Percentiles rank a stretch among this genome's conserved stretches.
phyloP scores from a whole-genome alignment of 2,329 filamentous ascomycete genomes.

The Aspergillus awamori region DNA sequence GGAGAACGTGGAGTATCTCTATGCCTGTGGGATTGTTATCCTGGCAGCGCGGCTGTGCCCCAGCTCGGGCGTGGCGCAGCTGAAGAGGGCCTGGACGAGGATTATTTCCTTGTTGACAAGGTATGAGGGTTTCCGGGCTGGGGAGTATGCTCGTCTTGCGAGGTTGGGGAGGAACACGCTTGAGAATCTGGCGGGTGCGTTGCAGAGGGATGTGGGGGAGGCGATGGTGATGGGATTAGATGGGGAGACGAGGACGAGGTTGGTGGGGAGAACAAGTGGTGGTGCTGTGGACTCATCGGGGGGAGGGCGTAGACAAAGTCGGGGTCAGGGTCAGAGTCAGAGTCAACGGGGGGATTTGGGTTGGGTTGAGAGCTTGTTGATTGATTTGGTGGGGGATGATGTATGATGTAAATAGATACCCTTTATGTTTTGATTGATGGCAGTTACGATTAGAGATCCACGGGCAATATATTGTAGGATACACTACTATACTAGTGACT shows the following conservation, averaged over 20 bases:
- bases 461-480: too few species aligned
- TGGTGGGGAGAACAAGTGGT: not conserved
- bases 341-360: not conserved
- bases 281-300: not conserved
- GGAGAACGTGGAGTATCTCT: slow-evolving; percentile 22
- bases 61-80: not conserved
- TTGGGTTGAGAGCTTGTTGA: slow-evolving; percentile 20
- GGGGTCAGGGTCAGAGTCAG: not conserved
- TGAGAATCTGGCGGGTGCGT: not conserved
- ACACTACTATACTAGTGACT: too few species aligned
- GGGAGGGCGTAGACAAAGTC: not conserved
- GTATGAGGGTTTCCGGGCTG: not conserved
- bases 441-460: not conserved
- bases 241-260: not conserved
- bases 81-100: slow-evolving; percentile 5
- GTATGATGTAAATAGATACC: not conserved
- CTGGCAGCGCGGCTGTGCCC: slow-evolving; percentile 17
- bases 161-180: slow-evolving; percentile 11
- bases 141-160: not conserved
- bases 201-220: not conserved
- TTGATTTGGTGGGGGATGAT: slow-evolving; percentile 10
- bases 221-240: not conserved
- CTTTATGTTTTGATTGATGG: not conserved
- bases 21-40: slow-evolving; percentile 17
- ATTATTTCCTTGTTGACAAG: slow-evolving; percentile 4